phyloP scores from a whole-genome alignment of 306 rosid genomes.

The Alnus rubra region DNA sequence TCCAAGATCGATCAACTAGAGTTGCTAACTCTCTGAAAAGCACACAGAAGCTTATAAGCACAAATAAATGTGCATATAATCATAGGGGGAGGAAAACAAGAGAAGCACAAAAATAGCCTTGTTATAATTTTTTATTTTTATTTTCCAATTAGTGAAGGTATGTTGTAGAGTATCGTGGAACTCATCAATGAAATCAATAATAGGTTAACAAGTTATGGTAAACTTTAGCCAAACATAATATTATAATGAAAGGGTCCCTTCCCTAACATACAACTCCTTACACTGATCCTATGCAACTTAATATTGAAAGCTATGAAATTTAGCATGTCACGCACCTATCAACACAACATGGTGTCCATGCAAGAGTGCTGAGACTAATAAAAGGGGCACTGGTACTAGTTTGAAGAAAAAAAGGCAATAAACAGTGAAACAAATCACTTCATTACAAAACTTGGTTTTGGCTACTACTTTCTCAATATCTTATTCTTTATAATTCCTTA shows the following conservation, averaged over 20 bases:
- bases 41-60: constrained; percentile 33
- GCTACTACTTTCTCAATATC: not conserved
- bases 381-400: too few species aligned
- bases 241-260: not conserved
- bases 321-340: not conserved
- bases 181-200: not conserved
- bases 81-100: constrained; percentile 15
- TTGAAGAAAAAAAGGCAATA: too few species aligned
- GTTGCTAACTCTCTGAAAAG: constrained; percentile 75
- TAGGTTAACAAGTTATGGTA: not conserved
- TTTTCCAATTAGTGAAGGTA: not conserved
- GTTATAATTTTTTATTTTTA: not conserved
- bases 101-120: not conserved
- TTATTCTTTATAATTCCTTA: not conserved
- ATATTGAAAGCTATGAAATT: not conserved
- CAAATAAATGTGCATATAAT: constrained; percentile 5
- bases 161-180: not conserved
- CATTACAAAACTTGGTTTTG: not conserved
- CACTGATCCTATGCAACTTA: too few species aligned
- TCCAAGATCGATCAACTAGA: constrained; percentile 83
- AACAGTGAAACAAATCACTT: not conserved
- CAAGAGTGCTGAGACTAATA: not conserved
- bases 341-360: not conserved
- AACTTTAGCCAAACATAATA: not conserved
- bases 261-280: too few species aligned